Conservation (phyloP, 106 monocot genomes). For the Platanthera zijinensis region DNA sequence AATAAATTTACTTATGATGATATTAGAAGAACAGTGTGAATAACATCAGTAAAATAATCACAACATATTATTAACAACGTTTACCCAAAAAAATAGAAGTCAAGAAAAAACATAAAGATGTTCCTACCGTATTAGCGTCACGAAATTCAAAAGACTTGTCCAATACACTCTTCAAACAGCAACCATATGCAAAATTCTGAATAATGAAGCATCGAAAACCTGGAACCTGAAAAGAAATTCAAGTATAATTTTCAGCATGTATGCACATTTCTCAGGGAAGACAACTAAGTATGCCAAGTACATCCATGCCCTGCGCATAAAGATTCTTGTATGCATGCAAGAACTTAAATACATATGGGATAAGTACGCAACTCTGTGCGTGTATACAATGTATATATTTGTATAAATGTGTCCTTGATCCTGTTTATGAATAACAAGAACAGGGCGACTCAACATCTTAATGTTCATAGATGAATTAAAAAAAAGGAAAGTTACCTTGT, state of each 20-base stretch:
- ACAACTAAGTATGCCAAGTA: not conserved
- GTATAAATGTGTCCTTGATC: not conserved
- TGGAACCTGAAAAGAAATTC: constrained; percentile 45
- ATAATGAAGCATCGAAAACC: constrained; percentile 79
- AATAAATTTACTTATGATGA: not conserved
- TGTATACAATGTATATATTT: not conserved
- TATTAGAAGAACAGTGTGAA: too few species aligned
- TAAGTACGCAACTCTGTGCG: not conserved
- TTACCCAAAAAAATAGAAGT: not conserved
- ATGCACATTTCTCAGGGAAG: not conserved
- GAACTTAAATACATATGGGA: not conserved
- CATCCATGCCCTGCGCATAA: not conserved
- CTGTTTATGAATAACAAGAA: not conserved
- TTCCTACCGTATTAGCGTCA: constrained; percentile 81
- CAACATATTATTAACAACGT: not conserved
- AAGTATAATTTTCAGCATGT: not conserved
- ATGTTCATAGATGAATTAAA: not conserved
- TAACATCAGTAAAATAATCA: too few species aligned
- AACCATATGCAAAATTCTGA: constrained; percentile 67
- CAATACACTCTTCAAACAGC: constrained; percentile 85
- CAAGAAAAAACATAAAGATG: not conserved
- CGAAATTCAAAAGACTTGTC: constrained; percentile 86
- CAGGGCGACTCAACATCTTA: not conserved
- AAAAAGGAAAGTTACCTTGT: constrained; percentile 49
- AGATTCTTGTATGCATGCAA: not conserved